Base-by-base conservation (phyloP, 148 eudicot genomes). In the Rhododendron griersonianum region DNA sequence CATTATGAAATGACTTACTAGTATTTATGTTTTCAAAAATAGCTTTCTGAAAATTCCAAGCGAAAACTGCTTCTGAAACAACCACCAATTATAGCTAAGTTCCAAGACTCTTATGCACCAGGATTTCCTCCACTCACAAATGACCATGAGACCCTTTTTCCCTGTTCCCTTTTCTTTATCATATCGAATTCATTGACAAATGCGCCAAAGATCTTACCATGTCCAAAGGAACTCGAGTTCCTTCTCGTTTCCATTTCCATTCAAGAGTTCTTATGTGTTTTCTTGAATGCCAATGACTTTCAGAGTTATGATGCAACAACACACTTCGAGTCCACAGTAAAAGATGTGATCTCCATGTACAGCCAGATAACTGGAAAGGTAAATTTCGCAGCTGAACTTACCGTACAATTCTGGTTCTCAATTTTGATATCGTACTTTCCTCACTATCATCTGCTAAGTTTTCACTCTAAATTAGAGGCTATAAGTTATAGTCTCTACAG, bases 261-360 rank as follows among this genome's bases (percentile, higher is more conserved):
- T 41, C 7, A 41, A 41, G 44, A 41, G 44, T 41, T 41, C 44
- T 41, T 41, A 5, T 41, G 44, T 41, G 44, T 41, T 41, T 41
- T 41, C 15, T 35, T 35, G 30, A 11, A 28, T 33, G 14, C 3
- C 23, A 76, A 35, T 80, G 23, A 35, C 73, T 71, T 85, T 39
- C 91, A 89, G 91, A 89, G 91, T 82, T 87, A 87, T 79, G 91
- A 89, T 87, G 86, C 91, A 67, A 89, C 91, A 18, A 89, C 91
- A 15, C 91, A 89, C 84, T 89, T 89, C 80, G 91, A 89, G 87
- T 89, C 91, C 41, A 89, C 91, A 21, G 91, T 89, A 51, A 7
- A 85, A 85, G 89, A 89, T 82, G 91, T 89, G 84, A 89, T 89
- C n/a, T 84, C 89, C 86, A 53, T 89, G 91, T 89, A 89, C 89